Evolutionary conservation across 192 early-diverging fungal species (phyloP), one percentile per base, ranked within the genome.

Genomic region (Dispira parvispora): DNA sequence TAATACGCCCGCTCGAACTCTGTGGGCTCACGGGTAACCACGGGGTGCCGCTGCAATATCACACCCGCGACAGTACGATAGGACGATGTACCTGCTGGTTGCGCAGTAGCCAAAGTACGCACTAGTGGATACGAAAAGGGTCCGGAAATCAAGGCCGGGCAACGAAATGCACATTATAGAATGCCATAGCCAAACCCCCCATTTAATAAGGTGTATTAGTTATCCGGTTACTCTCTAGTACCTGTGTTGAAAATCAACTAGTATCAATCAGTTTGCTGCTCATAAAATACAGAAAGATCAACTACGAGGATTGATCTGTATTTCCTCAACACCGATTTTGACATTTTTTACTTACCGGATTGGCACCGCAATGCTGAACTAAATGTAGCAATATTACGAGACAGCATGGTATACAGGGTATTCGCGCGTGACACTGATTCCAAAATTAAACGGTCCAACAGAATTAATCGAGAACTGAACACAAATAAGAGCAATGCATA

Each of bases 1-100:
- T 81, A 82, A 63, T 90, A 90, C 62, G 80, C 80, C 25, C 67
- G 54, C 72, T 86, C 83, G 67, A 90, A 88, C 0, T 74, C 69
- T 25, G 78, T 74, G 50, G 76, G 67, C 45, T 79, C 76, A 32
- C 78, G 77, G 45, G 83, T 75, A 60, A 85, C 82, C 54, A 83
- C 64, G 26, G 88, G 88, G 55, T 76, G 64, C 61, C 88, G 84
- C 67, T 80, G 76, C 11, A 90, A 71, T n/a, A 90, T 81, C 21
- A 85, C 71, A 28, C 81, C 79, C 27, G 77, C 75, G 14, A 75
- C 66, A 52, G 80, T 68, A 52, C 78, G 73, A 44, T 69, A 65
- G 8, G 55, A 28, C 1, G 55, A 13, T 18, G 5, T 18, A 57
- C 9, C 26, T 25, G 23, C 55, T 21, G 55, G 10, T 52, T 52